phyloP scores from a whole-genome alignment of 1,139 yeast genomes.

The Petasospora fabianii region DNA sequence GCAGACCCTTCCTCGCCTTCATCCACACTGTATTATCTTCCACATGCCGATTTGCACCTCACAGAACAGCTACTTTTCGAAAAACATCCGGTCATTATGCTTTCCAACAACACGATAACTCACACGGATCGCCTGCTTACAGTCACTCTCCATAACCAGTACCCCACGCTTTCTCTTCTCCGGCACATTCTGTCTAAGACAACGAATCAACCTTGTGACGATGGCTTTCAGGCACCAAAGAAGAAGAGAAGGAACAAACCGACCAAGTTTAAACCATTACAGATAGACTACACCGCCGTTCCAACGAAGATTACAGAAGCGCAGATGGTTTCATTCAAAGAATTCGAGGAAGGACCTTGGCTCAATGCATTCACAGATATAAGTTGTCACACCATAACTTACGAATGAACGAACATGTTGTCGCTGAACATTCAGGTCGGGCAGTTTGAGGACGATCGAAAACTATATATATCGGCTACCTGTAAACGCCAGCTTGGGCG shows the following conservation, averaged over 20 bases:
- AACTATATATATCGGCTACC: neutral
- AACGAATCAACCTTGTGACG: neutral
- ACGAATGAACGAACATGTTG: neutral
- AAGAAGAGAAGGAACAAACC: conserved; percentile 31
- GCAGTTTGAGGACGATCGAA: neutral
- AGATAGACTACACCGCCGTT: conserved; percentile 36
- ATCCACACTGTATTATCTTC: conserved; percentile 48
- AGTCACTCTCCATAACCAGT: conserved; percentile 37
- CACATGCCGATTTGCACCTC: conserved; percentile 68
- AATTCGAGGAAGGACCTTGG: conserved; percentile 40
- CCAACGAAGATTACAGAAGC: conserved; percentile 35
- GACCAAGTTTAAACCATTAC: conserved; percentile 32
- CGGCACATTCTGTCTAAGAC: conserved; percentile 29
- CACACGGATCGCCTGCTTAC: conserved; percentile 52
- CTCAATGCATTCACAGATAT: conserved; percentile 52
- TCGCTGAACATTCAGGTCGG: neutral
- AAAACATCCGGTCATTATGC: conserved; percentile 35
- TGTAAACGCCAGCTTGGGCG: neutral
- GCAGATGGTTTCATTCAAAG: conserved; percentile 23
- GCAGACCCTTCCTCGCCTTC: conserved; percentile 5
- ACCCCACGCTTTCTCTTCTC: conserved; percentile 41
- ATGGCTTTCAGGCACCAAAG: conserved; percentile 25
- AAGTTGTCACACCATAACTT: conserved; percentile 37
- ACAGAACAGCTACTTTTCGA: conserved; percentile 42
- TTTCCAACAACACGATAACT: conserved; percentile 47